Conservation (phyloP, 2,329 filamentous ascomycete genomes). For the Ophioceras dolichostomum region DNA sequence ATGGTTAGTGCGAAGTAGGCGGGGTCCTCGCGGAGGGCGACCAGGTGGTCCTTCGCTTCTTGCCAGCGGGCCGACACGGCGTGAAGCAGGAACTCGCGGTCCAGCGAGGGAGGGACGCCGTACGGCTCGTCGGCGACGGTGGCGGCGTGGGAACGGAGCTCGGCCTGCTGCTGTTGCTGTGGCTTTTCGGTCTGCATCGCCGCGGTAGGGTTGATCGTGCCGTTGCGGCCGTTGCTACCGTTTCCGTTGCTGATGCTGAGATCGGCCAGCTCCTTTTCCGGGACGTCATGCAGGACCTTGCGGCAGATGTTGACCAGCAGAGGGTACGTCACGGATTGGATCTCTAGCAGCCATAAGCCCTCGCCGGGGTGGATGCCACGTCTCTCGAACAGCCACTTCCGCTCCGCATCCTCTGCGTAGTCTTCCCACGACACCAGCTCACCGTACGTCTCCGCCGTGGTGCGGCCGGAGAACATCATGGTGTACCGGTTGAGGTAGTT, state of each 20-base stretch:
- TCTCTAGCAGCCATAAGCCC: conserved; percentile 8
- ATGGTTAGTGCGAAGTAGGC: conserved; percentile 5
- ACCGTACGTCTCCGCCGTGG: conserved; percentile 19
- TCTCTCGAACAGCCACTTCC: conserved; percentile 6
- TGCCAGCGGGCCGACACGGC: conserved; percentile 5
- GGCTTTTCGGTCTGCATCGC: background rate
- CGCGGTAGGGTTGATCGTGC: background rate
- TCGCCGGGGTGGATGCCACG: conserved; percentile 9
- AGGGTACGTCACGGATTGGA: conserved; percentile 7
- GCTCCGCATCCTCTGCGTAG: background rate
- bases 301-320: conserved; percentile 4
- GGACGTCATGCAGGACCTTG: conserved; percentile 2
- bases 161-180: background rate
- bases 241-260: background rate
- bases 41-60: conserved; percentile 8
- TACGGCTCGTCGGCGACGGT: conserved; percentile 6
- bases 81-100: conserved; percentile 3
- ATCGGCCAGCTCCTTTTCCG: background rate
- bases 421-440: conserved; percentile 9
- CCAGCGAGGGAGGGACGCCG: conserved; percentile 2
- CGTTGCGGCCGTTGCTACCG: too few relatives aligned
- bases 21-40: conserved; percentile 9
- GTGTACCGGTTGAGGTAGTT: conserved; percentile 16
- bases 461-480: conserved; percentile 21
- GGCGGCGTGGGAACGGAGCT: conserved; percentile 1